Conservation (phyloP, 2,329 filamentous ascomycete species). For the Trichoderma sp. region DNA sequence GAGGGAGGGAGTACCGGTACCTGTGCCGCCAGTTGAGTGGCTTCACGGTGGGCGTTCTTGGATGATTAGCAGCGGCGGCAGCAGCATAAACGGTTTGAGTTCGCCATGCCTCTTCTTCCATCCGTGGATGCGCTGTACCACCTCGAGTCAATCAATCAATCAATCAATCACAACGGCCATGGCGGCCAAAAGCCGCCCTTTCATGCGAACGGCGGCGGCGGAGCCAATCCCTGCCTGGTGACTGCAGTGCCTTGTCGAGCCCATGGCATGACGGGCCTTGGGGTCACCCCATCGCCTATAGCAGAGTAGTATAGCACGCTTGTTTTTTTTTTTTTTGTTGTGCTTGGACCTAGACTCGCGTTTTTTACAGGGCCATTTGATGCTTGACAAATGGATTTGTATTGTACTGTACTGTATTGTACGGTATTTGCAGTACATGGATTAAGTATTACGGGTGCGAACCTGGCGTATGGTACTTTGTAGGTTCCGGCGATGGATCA, state of each 20-base stretch:
- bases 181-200: slow-evolving; percentile 1
- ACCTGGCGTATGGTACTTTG: no score
- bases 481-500: no score
- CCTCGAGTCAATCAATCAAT: not conserved
- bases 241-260: not conserved
- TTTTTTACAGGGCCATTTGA: not conserved
- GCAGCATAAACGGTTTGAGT: not conserved
- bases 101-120: not conserved
- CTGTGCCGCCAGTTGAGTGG: not conserved
- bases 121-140: no score
- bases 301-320: not conserved
- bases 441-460: not conserved
- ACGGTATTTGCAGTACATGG: not conserved
- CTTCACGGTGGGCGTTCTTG: not conserved
- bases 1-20: not conserved
- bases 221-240: slow-evolving; percentile 15
- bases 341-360: not conserved
- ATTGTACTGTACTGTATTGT: no score
- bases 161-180: not conserved
- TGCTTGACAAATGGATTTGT: not conserved
- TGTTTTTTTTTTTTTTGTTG: not conserved
- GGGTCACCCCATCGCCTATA: slow-evolving; percentile 4
- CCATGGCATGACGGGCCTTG: slow-evolving; percentile 14
- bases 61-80: not conserved
- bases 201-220: slow-evolving; percentile 20